Evolutionary conservation across 2,329 filamentous ascomycete genomes (phyloP).

Genomic region (Fusarium lyarnte): DNA sequence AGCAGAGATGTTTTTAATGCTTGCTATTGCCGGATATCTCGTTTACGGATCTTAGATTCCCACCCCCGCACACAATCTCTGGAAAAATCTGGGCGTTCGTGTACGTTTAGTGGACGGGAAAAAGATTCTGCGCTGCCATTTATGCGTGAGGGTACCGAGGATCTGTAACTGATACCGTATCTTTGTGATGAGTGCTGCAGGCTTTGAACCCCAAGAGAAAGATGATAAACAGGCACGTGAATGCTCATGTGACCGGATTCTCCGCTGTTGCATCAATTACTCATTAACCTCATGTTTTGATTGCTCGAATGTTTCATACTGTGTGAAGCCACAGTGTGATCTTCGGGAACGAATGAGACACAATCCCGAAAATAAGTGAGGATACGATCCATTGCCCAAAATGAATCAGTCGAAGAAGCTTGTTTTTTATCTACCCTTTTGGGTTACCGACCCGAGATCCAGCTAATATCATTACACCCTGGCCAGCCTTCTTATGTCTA

Average conservation of each 20-base stretch:
- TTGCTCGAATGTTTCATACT: neutral
- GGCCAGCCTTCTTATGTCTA: neutral
- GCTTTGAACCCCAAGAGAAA: neutral
- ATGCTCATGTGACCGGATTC: neutral
- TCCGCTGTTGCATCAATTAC: neutral
- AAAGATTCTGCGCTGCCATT: neutral
- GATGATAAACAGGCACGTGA: neutral
- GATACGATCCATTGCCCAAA: neutral
- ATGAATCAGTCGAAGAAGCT: neutral
- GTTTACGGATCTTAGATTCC: constrained; percentile 28
- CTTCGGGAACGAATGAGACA: neutral
- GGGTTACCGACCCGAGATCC: neutral
- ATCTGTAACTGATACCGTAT: neutral
- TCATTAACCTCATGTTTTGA: neutral
- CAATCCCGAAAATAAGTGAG: neutral
- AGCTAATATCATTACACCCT: neutral
- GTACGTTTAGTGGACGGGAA: neutral
- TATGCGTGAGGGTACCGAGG: neutral
- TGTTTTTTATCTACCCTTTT: neutral
- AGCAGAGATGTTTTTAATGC: neutral
- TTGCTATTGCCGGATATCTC: constrained; percentile 24
- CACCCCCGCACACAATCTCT: neutral
- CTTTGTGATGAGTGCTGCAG: neutral
- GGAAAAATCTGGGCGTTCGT: neutral
- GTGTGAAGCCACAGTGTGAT: neutral